Base-by-base conservation (phyloP, 1,284 basidiomycete genomes). In the Naganishia cerealis region DNA sequence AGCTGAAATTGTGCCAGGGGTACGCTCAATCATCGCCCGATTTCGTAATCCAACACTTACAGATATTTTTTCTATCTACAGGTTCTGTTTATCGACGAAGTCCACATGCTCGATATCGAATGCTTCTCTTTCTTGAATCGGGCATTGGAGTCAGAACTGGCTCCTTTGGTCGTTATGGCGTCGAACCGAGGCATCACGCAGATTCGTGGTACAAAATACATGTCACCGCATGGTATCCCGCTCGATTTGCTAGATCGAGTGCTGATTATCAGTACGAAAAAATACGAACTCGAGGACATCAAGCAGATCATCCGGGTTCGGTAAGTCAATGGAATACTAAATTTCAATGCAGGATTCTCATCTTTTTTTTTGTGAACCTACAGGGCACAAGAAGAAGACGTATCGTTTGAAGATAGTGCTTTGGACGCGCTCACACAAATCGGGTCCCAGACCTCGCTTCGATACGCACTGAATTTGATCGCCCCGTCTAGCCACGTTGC, bases 21-120 rank as follows among this genome's bases (percentile, higher is more conserved):
- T 96, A 79, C 67, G 90, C 86, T 26, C 38, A 13, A 16, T 21
- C 13, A 56, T 1, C 21, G 21, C 6, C 18, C 46, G 18, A 56
- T 15, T 38, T 57, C 55, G 54, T n/a, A 53, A 13, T 53, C 8
- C 12, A 33, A 3, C 33, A 65, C 5, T 18, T 8, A 36, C 40
- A 13, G n/a, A 53, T 57, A n/a, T 16, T 54, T 36, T 21, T 63
- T 21, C 2, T 33, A 33, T 42, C 61, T 52, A 39, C 73, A 92
- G 90, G 90, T 93, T 13, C 83, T 94, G 18, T 93, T 94, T 82
- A 93, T 93, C 73, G 91, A 93, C 78, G 92, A 97, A 81, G 94
- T 97, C 18, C 96, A 99, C 84, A 99, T 99, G 95, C 88, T 99
- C 72, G 95, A 99, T 80, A 96, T 99, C 72, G 95, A 99, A 81